Evolutionary conservation across 2,329 filamentous ascomycete genomes (phyloP).

Genomic region (Amylocarpus encephaloides): DNA sequence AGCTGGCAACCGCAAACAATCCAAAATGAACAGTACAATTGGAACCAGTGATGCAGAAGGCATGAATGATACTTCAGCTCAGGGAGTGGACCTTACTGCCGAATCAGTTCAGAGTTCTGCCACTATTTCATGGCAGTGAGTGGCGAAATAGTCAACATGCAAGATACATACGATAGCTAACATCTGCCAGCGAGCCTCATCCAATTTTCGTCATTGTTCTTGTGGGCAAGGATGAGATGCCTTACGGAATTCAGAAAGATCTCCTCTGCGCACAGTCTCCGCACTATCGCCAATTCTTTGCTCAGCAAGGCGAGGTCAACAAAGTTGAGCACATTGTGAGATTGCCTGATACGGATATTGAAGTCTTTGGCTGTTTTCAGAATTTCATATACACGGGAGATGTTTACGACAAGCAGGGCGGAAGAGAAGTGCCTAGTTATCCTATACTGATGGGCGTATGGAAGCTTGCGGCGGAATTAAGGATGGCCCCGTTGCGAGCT

Average conservation of each 20-base stretch:
- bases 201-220: constrained; percentile 27
- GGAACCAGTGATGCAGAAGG: too few relatives aligned
- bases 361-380: constrained; percentile 28
- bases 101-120: too few relatives aligned
- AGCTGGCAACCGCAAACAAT: too few relatives aligned
- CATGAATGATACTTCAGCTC: too few relatives aligned
- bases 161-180: too few relatives aligned
- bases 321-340: constrained; percentile 24
- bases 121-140: too few relatives aligned
- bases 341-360: constrained; percentile 21
- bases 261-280: constrained; percentile 27
- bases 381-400: constrained; percentile 27
- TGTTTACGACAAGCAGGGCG: constrained; percentile 23
- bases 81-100: too few relatives aligned
- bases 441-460: constrained; percentile 25
- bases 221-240: constrained; percentile 25
- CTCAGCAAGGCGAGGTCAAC: constrained; percentile 10
- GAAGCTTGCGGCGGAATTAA: constrained; percentile 26
- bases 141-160: too few relatives aligned
- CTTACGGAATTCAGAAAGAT: constrained; percentile 28
- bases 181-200: constrained; percentile 24
- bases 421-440: constrained; percentile 23
- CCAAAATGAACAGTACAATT: too few relatives aligned
- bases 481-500: constrained; percentile 24
- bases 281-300: constrained; percentile 25